Evolutionary conservation across 2,329 filamentous ascomycete species (phyloP).

Genomic region (Xylariaceae sp.): DNA sequence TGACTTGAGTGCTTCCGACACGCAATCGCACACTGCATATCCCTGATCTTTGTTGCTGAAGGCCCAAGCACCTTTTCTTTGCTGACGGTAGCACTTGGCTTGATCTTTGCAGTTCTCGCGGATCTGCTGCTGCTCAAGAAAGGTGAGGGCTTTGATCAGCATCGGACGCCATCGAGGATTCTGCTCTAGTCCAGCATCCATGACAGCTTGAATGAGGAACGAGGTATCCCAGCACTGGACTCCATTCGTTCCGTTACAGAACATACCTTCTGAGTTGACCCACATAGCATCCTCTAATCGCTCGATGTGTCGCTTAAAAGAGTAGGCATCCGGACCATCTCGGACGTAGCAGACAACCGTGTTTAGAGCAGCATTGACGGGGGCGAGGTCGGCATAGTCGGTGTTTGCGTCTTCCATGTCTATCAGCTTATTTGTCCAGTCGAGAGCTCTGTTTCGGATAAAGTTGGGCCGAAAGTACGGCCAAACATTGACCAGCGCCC

Average conservation of each 20-base stretch:
- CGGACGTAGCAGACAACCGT: constrained; percentile 80
- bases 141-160: constrained; percentile 77
- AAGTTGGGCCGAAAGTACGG: constrained; percentile 68
- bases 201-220: constrained; percentile 79
- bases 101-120: constrained; percentile 77
- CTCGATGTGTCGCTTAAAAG: constrained; percentile 74
- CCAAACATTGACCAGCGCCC: constrained; percentile 76
- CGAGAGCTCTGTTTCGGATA: constrained; percentile 70
- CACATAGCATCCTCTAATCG: constrained; percentile 84
- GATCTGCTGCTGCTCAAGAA: constrained; percentile 89
- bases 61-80: constrained; percentile 89
- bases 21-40: constrained; percentile 93
- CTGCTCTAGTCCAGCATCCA: constrained; percentile 74
- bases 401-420: constrained; percentile 93
- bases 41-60: constrained; percentile 93
- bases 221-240: constrained; percentile 97
- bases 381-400: constrained; percentile 78
- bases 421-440: constrained; percentile 78
- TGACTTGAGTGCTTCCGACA: constrained; percentile 84
- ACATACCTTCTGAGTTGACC: constrained; percentile 89
- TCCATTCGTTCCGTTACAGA: constrained; percentile 96
- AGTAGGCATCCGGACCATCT: constrained; percentile 72
- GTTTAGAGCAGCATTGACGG: constrained; percentile 89
- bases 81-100: constrained; percentile 81
- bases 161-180: constrained; percentile 78